Evolutionary conservation across 2,329 filamentous ascomycete genomes (phyloP), one percentile per base, ranked within the genome.

Genomic region (Chlorencoelia australis): DNA sequence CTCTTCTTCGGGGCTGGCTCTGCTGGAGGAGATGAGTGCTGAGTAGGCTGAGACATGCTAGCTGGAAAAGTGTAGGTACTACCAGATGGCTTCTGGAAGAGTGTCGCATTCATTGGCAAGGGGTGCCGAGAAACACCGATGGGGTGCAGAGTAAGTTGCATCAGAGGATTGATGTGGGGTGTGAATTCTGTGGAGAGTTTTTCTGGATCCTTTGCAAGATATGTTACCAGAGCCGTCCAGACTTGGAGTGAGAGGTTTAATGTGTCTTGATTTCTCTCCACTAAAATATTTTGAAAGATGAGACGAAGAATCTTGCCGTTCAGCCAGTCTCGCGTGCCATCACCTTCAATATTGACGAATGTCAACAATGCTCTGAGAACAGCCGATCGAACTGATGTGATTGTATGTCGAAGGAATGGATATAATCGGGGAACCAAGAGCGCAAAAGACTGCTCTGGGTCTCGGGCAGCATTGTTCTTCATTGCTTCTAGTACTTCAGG

Each of bases 331-430:
- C 86, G 81, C 6, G 84, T 86, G 18, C 71, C 73, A 38, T 83
- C 76, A 35, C 79, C 79, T 43, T 88, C 83, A 15, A 98, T 79
- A 47, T 85, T 81, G 50, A 94, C 75, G 61, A 98, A 98, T 0
- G 91, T 98, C 51, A 88, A 76, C 19, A 98, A 68, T 22, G 91
- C 91, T 52, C 94, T 86, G 30, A 98, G 69, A 4, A 98, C 91
- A 7, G 91, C 89, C 26, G 89, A 80, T 35, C 91, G 83, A 32
- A 98, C 91, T 38, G 84, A 94, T 1, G 87, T 94, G 51, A 98
- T 96, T 5, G 93, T 98, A 59, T 98, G 91, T 40, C 91, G 81
- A 29, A 98, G 66, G 68, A 98, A 98, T 3, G 89, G 89, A 54
- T 95, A 98, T 3, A 98, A 75, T 30, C 91, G 78, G 16, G 93